Evolutionary conservation across 106 monocot species (phyloP).

Genomic region (Alisma plantagoaquatica): DNA sequence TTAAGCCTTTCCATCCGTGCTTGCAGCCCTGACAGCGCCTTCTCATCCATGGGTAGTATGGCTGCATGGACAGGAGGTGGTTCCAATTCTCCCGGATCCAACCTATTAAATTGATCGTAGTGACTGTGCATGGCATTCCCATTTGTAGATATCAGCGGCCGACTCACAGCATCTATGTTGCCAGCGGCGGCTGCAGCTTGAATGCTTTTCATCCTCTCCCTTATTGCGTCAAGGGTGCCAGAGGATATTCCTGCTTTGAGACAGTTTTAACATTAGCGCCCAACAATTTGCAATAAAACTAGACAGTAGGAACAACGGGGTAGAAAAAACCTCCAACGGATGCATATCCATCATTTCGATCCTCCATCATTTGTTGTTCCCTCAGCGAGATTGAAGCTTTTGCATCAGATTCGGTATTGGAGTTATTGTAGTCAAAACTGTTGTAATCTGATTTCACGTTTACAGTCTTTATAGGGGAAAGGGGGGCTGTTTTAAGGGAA

Average conservation of each 20-base stretch:
- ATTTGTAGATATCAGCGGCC: slow-evolving; percentile 30
- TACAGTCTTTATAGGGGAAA: slow-evolving; percentile 72
- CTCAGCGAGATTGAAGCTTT: too few relatives aligned
- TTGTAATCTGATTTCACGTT: too few relatives aligned
- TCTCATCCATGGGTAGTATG: slow-evolving; percentile 77
- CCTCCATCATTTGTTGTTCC: too few relatives aligned
- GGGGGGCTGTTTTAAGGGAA: slow-evolving; percentile 60
- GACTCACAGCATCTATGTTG: slow-evolving; percentile 32
- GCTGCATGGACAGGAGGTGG: slow-evolving; percentile 12
- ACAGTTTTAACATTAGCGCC: too few relatives aligned
- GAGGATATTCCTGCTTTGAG: slow-evolving; percentile 22
- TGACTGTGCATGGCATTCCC: slow-evolving; percentile 27
- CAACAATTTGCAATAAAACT: too few relatives aligned
- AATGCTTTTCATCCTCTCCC: slow-evolving; percentile 87
- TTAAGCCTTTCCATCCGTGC: slow-evolving; percentile 92
- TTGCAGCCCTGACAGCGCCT: slow-evolving; percentile 72
- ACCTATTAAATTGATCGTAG: not conserved
- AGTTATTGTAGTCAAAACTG: too few relatives aligned
- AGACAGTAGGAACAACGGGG: too few relatives aligned
- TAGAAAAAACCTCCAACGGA: too few relatives aligned
- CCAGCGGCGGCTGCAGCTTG: slow-evolving; percentile 63
- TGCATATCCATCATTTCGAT: too few relatives aligned
- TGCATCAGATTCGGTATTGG: too few relatives aligned
- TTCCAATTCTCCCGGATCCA: slow-evolving; percentile 14
- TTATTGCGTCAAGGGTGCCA: slow-evolving; percentile 69